A percentile compares a stretch with the other conserved stretches of the same genome.
Conservation (phyloP, 2,329 filamentous ascomycete species). For the Hymenoscyphus fraxineus region DNA sequence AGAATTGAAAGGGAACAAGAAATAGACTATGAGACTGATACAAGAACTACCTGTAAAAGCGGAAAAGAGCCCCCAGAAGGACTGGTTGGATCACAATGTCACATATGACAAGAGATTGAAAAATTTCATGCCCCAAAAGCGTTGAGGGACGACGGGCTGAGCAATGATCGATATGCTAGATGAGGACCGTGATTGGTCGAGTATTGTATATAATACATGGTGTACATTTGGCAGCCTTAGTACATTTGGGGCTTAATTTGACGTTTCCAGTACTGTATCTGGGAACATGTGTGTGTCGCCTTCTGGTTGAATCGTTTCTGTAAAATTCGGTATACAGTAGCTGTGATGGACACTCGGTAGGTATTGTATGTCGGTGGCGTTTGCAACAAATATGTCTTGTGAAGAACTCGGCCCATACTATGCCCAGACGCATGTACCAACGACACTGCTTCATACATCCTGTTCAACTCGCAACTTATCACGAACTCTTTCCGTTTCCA, state of each 20-base stretch:
- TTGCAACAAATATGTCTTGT: background rate
- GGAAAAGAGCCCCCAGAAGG: background rate
- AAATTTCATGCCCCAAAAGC: too few relatives aligned
- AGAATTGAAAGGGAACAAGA: background rate
- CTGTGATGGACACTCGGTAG: background rate
- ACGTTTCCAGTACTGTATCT: background rate
- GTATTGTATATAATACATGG: background rate
- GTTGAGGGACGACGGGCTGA: background rate
- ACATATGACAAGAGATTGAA: too few relatives aligned
- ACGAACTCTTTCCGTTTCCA: constrained; percentile 4
- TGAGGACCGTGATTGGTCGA: background rate
- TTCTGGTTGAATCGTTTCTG: background rate
- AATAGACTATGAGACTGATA: background rate
- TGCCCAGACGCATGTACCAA: background rate
- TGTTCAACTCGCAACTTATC: background rate
- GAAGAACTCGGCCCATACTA: background rate
- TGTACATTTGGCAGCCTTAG: background rate
- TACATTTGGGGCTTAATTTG: background rate
- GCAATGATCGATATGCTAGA: background rate
- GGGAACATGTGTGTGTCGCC: background rate
- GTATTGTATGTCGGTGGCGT: background rate
- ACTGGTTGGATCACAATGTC: background rate
- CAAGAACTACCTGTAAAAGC: background rate
- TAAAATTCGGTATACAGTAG: background rate
- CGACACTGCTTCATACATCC: background rate